A percentile compares a stretch with the other conserved stretches of the same genome.
phyloP scores from a whole-genome alignment of 169 alveolate species.

The Plasmodium inui region DNA sequence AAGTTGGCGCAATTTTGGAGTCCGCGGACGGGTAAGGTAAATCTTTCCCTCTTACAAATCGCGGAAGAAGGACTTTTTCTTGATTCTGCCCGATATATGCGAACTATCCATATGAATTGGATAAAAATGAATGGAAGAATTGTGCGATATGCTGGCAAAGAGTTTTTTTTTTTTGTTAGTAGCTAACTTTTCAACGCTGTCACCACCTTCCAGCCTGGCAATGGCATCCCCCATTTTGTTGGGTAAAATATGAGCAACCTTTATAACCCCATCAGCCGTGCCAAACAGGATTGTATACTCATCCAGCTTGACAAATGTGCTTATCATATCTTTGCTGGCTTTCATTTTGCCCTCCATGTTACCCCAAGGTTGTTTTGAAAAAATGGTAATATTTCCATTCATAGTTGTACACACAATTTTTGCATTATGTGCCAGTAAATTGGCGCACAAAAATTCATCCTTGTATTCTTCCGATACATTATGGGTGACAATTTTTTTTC shows the following conservation, averaged over 20 bases:
- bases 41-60: constrained; percentile 14
- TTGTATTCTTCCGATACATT: constrained; percentile 43
- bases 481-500: constrained; percentile 40
- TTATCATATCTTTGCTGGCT: constrained; percentile 58
- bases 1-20: background rate
- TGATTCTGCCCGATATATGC: background rate
- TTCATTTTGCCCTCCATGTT: constrained; percentile 27
- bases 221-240: constrained; percentile 50
- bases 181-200: constrained; percentile 41
- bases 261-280: constrained; percentile 52
- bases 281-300: constrained; percentile 54
- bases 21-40: background rate
- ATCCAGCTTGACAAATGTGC: constrained; percentile 50
- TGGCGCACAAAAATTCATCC: constrained; percentile 46
- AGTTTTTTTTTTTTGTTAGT: constrained; percentile 56
- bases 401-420: constrained; percentile 54
- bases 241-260: constrained; percentile 27
- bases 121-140: constrained; percentile 37
- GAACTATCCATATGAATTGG: constrained; percentile 28
- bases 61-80: constrained; percentile 54
- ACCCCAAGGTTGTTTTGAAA: constrained; percentile 61
- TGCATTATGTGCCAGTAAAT: constrained; percentile 22
- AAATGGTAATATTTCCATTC: constrained; percentile 40
- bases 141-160: constrained; percentile 48
- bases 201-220: constrained; percentile 5